These are phyloP conservation scores for Trichophyton mentagrophytes DNA, from an alignment of 2,329 filamentous ascomycete genomes.

Conservation along the genomic window DNA sequence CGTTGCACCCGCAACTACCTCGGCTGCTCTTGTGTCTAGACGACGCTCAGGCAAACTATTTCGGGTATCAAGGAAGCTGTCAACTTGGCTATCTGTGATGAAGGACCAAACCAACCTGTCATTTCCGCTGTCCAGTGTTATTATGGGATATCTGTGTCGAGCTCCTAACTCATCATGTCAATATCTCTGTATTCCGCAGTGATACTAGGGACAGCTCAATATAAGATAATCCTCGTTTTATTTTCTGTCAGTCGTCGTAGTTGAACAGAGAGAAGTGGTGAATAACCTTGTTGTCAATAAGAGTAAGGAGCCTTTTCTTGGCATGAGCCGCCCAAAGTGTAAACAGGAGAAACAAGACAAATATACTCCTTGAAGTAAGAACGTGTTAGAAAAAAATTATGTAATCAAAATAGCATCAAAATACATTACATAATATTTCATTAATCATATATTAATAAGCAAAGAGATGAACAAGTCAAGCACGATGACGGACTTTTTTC, in stretches of 20 bases:
- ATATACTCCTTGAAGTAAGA: too few relatives aligned
- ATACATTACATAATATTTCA: too few relatives aligned
- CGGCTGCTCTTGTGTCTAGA: constrained; percentile 8
- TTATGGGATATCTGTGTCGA: not conserved
- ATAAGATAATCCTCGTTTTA: not conserved
- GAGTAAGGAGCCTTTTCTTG: too few relatives aligned
- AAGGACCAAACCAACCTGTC: not conserved
- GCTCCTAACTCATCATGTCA: not conserved
- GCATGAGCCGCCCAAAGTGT: too few relatives aligned
- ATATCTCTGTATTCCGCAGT: not conserved
- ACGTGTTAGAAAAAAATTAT: too few relatives aligned
- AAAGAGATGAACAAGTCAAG: too few relatives aligned
- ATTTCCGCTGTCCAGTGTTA: not conserved
- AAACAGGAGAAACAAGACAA: too few relatives aligned
- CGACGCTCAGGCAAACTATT: not conserved
- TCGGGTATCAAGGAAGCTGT: not conserved
- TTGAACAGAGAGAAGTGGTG: not conserved
- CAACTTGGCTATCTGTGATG: not conserved
- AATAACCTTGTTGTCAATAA: too few relatives aligned
- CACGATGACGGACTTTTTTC: too few relatives aligned
- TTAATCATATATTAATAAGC: too few relatives aligned
- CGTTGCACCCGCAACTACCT: constrained; percentile 11
- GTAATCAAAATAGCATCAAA: too few relatives aligned
- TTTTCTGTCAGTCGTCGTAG: not conserved
- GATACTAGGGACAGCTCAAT: not conserved